These are phyloP conservation scores for Vinca major DNA, from an alignment of 305 asterid species.

Conservation along the genomic window DNA sequence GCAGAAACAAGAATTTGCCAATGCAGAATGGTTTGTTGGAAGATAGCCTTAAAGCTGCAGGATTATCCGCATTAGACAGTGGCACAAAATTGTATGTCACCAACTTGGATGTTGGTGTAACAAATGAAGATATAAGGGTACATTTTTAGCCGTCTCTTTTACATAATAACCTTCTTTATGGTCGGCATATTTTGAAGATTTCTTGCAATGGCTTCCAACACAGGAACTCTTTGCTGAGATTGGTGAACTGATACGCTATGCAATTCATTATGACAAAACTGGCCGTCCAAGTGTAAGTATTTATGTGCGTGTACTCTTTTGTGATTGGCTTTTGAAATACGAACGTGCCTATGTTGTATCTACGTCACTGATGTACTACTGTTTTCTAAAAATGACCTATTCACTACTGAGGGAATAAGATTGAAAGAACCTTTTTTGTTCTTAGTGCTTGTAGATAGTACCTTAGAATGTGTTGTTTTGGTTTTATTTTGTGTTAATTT, in stretches of 20 bases:
- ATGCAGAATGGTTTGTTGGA: slow-evolving; percentile 85
- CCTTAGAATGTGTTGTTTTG: background rate
- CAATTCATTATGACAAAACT: slow-evolving; percentile 74
- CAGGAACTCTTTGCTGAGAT: slow-evolving; percentile 88
- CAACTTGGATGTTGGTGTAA: slow-evolving; percentile 76
- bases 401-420: background rate
- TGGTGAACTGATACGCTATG: slow-evolving; percentile 80
- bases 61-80: slow-evolving; percentile 58
- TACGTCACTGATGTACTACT: no score
- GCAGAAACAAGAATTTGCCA: slow-evolving; percentile 64
- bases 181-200: slow-evolving; percentile 27
- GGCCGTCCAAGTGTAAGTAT: slow-evolving; percentile 87
- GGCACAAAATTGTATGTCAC: slow-evolving; percentile 71
- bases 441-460: background rate
- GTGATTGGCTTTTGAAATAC: background rate
- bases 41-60: slow-evolving; percentile 86
- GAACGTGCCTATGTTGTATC: background rate
- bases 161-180: slow-evolving; percentile 20
- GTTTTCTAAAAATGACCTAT: background rate
- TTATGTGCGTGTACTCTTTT: background rate
- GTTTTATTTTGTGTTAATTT: background rate
- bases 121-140: slow-evolving; percentile 97
- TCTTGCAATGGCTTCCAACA: slow-evolving; percentile 36
- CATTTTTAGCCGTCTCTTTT: slow-evolving; percentile 18
- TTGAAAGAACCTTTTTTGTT: background rate